Evolutionary conservation across 2,329 filamentous ascomycete species (phyloP).

Genomic region (Ramichloridium luteum): DNA sequence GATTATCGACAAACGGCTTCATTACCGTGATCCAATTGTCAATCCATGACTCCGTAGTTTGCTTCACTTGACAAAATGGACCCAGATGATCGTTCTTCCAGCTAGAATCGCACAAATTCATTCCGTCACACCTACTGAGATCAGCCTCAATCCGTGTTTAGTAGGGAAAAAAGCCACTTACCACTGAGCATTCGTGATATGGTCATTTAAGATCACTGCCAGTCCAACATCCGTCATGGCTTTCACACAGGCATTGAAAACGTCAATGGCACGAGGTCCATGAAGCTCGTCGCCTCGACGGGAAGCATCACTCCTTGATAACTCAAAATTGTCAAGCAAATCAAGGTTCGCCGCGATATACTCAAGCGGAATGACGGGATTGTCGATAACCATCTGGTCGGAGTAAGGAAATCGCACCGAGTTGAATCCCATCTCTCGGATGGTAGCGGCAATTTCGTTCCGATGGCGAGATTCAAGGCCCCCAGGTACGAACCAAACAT

Average conservation of each 20-base stretch:
- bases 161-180: too few relatives aligned
- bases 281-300: constrained; percentile 6
- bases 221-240: constrained; percentile 50
- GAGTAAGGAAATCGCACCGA: constrained; percentile 57
- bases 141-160: too few relatives aligned
- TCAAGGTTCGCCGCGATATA: constrained; percentile 49
- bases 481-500: constrained; percentile 52
- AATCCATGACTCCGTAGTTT: constrained; percentile 55
- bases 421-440: constrained; percentile 54
- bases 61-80: constrained; percentile 46
- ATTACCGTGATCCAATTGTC: constrained; percentile 55
- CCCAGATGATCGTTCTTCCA: constrained; percentile 56
- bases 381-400: constrained; percentile 53
- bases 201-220: constrained; percentile 57
- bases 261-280: constrained; percentile 45
- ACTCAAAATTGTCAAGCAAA: constrained; percentile 29
- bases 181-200: constrained; percentile 58
- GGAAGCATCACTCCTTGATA: constrained; percentile 3
- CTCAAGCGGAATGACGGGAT: constrained; percentile 42
- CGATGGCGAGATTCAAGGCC: constrained; percentile 54
- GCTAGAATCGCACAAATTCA: constrained; percentile 53
- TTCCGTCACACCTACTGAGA: too few relatives aligned
- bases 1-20: constrained; percentile 45
- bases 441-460: constrained; percentile 46
- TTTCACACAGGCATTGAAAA: constrained; percentile 47